These are phyloP conservation scores for Fusarium temperatum DNA, from an alignment of 2,329 filamentous ascomycete genomes.

Conservation along the genomic window DNA sequence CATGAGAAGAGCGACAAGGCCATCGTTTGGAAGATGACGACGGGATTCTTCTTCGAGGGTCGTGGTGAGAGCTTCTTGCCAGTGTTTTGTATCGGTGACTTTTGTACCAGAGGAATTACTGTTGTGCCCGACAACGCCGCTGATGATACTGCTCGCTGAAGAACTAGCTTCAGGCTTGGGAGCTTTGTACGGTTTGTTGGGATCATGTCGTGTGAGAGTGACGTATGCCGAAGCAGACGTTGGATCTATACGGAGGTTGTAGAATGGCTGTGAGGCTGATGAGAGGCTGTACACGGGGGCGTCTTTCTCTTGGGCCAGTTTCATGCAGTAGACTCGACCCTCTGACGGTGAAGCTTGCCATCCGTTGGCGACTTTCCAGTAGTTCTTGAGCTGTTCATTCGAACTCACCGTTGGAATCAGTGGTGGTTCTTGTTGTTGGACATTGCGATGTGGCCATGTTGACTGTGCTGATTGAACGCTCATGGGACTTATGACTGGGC, in stretches of 20 bases:
- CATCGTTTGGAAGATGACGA: constrained; percentile 65
- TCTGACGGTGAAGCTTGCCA: constrained; percentile 70
- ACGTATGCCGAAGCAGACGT: constrained; percentile 71
- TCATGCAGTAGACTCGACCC: constrained; percentile 67
- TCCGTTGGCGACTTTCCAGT: constrained; percentile 77
- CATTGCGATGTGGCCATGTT: constrained; percentile 43
- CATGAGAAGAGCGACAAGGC: constrained; percentile 74
- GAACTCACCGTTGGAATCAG: constrained; percentile 61
- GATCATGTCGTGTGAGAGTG: constrained; percentile 67
- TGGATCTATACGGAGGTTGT: constrained; percentile 70
- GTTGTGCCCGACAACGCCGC: constrained; percentile 43
- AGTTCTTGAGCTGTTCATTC: constrained; percentile 68
- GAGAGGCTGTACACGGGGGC: constrained; percentile 74
- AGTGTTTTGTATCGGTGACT: constrained; percentile 56
- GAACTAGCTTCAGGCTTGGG: constrained; percentile 43
- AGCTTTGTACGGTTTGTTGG: constrained; percentile 64
- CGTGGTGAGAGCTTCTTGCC: constrained; percentile 67
- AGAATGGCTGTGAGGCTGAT: constrained; percentile 70
- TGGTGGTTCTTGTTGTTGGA: constrained; percentile 51
- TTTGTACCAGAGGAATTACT: constrained; percentile 40
- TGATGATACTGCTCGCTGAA: constrained; percentile 44
- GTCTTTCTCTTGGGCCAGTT: constrained; percentile 64
- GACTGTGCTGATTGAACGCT: constrained; percentile 26
- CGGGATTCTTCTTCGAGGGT: constrained; percentile 65
- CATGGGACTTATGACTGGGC: constrained; percentile 36